Conservation (phyloP, 2,329 filamentous ascomycete genomes). For the Aspergillus arachidicola region DNA sequence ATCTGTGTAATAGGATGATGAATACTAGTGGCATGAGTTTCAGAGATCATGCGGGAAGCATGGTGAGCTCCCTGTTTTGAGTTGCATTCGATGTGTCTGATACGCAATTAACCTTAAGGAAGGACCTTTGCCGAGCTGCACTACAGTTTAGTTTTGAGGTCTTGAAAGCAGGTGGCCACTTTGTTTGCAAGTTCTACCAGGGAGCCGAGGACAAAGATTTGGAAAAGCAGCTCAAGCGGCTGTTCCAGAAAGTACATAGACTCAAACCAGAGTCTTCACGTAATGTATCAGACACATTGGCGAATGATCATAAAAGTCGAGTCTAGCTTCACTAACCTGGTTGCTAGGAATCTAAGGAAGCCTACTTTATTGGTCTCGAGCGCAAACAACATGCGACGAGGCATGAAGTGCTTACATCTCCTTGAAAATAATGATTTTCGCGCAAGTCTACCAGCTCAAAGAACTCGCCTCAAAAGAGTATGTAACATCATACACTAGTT, state of each 20-base stretch:
- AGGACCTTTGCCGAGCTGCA: constrained; percentile 90
- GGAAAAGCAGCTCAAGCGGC: constrained; percentile 70
- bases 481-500: neutral
- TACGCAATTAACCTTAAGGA: constrained; percentile 13
- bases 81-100: neutral
- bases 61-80: constrained; percentile 63
- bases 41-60: constrained; percentile 88
- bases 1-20: constrained; percentile 98
- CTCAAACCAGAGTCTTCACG: constrained; percentile 93
- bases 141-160: constrained; percentile 84
- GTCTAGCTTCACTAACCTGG: constrained; percentile 16
- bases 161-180: constrained; percentile 78
- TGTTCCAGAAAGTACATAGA: constrained; percentile 79
- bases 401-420: constrained; percentile 47
- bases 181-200: constrained; percentile 98
- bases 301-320: constrained; percentile 1
- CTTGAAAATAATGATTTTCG: constrained; percentile 6
- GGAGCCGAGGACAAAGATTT: constrained; percentile 81
- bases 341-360: constrained; percentile 75
- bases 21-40: constrained; percentile 90
- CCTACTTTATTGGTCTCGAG: constrained; percentile 79
- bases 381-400: constrained; percentile 60
- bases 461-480: neutral
- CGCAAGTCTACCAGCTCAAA: neutral
- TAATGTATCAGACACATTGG: constrained; percentile 56